Evolutionary conservation across 202 grass and related monocot species (phyloP), one percentile per base, ranked within the genome.

Genomic region (Dendrocalamus latiflorus): DNA sequence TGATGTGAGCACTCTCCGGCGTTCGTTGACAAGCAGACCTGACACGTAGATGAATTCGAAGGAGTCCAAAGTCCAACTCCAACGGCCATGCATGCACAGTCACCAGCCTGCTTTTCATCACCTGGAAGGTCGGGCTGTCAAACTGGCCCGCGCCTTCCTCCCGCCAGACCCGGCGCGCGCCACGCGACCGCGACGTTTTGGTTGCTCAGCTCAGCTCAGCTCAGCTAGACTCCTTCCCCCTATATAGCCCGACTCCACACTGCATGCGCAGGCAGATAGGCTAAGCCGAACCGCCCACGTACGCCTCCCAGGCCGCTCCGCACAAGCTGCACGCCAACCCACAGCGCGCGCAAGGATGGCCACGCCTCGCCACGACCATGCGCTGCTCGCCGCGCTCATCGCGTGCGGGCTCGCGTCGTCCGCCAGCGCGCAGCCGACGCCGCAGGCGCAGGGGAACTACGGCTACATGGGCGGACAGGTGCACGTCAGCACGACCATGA

Each of bases 401-500:
- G 81, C 55, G 9, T 71, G 34, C 55, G 22, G 39, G 10, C 55
- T 89, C 22, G 25, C 43, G 39, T 71, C 80, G n/a, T 8, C 58
- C 20, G 80, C 55, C 41, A 62, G 38, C 25, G 86, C 92, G 60
- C 89, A 91, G 89, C 12, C 65, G 13, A 2, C 22, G 2, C 28
- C 62, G 7, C 21, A n/a, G n/a, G n/a, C n/a, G n/a, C n/a, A 8
- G 48, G 39, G 16, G 33, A 11, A 33, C 30, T 24, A 30, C 50
- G 65, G 56, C 42, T 18, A 68, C 17, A 57, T 43, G 77, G 20
- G 65, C 4, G 18, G 38, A 1, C 41, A 74, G 21, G 50, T 21
- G 24, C 85, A 54, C 77, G 55, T 94, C 48, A 94, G 66, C 80
- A 84, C 81, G 59, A 54, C 89, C n/a, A 91, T 94, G 89, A 42